Evolutionary conservation across 345 rosid species (phyloP), one percentile per base, ranked within the genome.

Genomic region (Gossypium rotundifolium): DNA sequence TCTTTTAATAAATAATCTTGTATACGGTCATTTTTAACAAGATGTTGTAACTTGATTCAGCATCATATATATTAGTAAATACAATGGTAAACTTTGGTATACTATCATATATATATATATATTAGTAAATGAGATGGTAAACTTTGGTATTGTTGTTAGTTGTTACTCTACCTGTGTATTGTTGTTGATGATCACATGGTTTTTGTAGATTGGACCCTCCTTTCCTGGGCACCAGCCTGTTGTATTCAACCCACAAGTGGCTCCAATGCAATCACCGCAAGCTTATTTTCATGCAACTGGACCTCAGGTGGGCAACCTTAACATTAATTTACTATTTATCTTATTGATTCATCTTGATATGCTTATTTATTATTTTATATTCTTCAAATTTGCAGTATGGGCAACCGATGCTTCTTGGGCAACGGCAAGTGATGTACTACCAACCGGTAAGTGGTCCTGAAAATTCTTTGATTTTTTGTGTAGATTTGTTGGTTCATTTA

Each of bases 211-310:
- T 27, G 91, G 89, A 74, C 89, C 87, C n/a, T 74, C 85, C 27
- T 90, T 84, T 63, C 70, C 81, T 69, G 89, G 89, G 22, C 97
- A 88, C 58, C 97, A 87, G 76, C 93, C 89, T 65, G 84, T 90
- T 65, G 77, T 90, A 63, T 90, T 82, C 81, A 90, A 84, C 78
- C 82, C 85, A 6, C 93, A 80, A 79, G 82, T 77, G 74, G 79
- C 90, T 61, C 86, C 87, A 42, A 49, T 85, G 81, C 95, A 85
- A 51, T 58, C 89, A 49, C 85, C 86, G 11, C 93, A 83, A 78
- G 77, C 90, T 38, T 94, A 89, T 86, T 86, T 88, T 75, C 96
- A 87, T 74, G 91, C 92, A 55, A 82, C 77, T 75, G 97, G 88
- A 77, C 89, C 90, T 76, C 94, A 89, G 91, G 98, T 94, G 16